Evolutionary conservation across 2,329 filamentous ascomycete genomes (phyloP).

Genomic region (Ophiostoma piceae): DNA sequence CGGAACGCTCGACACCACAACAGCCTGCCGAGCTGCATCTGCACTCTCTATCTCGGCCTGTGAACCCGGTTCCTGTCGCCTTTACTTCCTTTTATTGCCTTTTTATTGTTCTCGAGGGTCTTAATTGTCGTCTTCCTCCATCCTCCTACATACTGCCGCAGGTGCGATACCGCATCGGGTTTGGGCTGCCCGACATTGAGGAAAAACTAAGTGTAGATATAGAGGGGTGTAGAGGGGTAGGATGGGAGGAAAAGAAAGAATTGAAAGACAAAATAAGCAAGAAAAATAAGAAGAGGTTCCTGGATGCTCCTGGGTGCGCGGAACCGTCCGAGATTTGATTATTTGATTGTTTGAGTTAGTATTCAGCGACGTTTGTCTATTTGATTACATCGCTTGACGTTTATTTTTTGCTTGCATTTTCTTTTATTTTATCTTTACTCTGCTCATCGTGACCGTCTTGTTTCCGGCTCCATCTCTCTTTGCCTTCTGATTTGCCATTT

Average conservation of each 20-base stretch:
- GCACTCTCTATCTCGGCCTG: background rate
- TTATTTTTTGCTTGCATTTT: background rate
- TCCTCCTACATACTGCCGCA: background rate
- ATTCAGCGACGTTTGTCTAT: background rate
- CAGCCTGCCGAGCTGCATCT: slow-evolving; percentile 10
- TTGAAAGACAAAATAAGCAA: background rate
- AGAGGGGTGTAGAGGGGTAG: slow-evolving; percentile 9
- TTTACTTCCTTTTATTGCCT: no score
- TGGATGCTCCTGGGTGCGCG: background rate
- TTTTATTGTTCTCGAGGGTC: no score
- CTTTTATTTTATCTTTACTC: background rate
- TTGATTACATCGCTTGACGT: background rate
- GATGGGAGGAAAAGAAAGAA: background rate
- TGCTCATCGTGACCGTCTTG: background rate
- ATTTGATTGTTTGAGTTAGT: background rate
- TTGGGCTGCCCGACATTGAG: background rate
- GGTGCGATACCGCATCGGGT: slow-evolving; percentile 17
- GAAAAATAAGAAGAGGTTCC: background rate
- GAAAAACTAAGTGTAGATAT: background rate
- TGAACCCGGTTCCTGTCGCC: background rate
- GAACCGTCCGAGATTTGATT: background rate
- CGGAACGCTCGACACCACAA: background rate
- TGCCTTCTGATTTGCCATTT: background rate
- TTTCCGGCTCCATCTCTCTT: background rate
- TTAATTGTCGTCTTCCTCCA: background rate